Conservation (phyloP, 2,329 filamentous ascomycete species). For the Fonsecaea pedrosoi region DNA sequence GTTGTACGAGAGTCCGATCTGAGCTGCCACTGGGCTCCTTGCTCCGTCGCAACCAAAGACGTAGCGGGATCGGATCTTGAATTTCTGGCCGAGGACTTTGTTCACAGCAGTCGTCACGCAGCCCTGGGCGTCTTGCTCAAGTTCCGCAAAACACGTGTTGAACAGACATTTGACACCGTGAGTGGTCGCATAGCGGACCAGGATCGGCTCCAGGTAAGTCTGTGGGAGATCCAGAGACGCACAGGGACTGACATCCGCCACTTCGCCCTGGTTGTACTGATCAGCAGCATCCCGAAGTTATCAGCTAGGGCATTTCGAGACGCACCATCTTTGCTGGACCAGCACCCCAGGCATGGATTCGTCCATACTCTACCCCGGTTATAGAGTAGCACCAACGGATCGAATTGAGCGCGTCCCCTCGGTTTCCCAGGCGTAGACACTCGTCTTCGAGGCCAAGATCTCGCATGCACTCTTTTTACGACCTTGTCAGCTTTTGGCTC, state of each 20-base stretch:
- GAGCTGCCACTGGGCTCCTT: slow-evolving; percentile 53
- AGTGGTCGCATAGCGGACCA: slow-evolving; percentile 47
- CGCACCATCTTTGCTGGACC: slow-evolving; percentile 46
- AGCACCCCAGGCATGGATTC: slow-evolving; percentile 52
- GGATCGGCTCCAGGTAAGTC: slow-evolving; percentile 51
- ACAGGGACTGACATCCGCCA: slow-evolving; percentile 50
- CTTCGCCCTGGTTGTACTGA: slow-evolving; percentile 44
- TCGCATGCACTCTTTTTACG: slow-evolving; percentile 48
- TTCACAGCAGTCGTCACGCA: slow-evolving; percentile 49
- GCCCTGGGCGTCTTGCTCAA: slow-evolving; percentile 33
- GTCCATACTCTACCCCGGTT: slow-evolving; percentile 52
- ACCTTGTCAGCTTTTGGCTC: neutral
- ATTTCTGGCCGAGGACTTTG: slow-evolving; percentile 47
- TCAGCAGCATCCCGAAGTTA: neutral
- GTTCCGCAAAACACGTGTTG: slow-evolving; percentile 45
- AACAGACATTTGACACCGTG: slow-evolving; percentile 50
- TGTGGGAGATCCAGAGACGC: slow-evolving; percentile 52
- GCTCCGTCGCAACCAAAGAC: slow-evolving; percentile 66
- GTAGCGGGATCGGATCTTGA: slow-evolving; percentile 60
- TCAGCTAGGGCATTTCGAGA: neutral
- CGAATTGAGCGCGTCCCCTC: slow-evolving; percentile 46
- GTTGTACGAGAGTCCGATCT: slow-evolving; percentile 56
- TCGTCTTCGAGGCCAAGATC: slow-evolving; percentile 53
- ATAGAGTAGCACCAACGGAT: slow-evolving; percentile 53
- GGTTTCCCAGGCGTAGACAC: slow-evolving; percentile 45